Percentiles rank a stretch among this genome's conserved stretches.
These are phyloP conservation scores for Nakazawaea sp. DNA, from an alignment of 805 yeast species.

Conservation along the genomic window DNA sequence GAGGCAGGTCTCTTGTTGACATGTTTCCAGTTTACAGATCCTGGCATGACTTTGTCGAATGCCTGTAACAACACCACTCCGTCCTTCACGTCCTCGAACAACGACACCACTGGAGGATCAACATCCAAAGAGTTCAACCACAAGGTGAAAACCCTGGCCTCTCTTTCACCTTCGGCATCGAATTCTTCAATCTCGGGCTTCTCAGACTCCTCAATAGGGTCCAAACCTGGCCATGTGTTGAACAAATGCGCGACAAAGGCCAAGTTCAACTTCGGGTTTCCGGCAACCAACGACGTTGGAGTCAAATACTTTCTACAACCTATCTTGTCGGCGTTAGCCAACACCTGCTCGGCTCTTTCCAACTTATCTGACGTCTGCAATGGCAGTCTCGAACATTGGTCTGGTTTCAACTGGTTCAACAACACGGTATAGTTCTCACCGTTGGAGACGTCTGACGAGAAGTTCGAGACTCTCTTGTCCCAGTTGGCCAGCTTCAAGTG, in stretches of 20 bases:
- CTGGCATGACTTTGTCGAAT: conserved; percentile 92
- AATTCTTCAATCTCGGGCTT: conserved; percentile 94
- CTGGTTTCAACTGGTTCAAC: conserved; percentile 83
- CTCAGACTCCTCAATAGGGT: conserved; percentile 88
- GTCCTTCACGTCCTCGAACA: conserved; percentile 93
- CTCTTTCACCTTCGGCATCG: conserved; percentile 99
- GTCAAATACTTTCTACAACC: conserved; percentile 93
- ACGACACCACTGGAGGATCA: conserved; percentile 84
- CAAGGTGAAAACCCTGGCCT: conserved; percentile 94
- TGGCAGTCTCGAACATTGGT: conserved; percentile 74
- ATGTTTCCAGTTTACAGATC: conserved; percentile 71
- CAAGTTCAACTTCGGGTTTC: conserved; percentile 92
- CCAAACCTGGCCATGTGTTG: conserved; percentile 95
- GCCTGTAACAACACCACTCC: conserved; percentile 88
- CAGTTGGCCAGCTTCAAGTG: conserved; percentile 92
- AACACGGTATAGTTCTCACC: conserved; percentile 93
- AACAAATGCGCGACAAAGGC: conserved; percentile 97
- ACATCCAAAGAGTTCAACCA: conserved; percentile 97
- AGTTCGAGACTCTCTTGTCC: conserved; percentile 78
- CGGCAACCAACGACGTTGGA: conserved; percentile 87
- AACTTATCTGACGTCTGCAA: conserved; percentile 69
- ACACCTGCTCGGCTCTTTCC: conserved; percentile 80
- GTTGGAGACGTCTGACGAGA: conserved; percentile 82
- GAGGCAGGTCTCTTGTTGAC: conserved; percentile 78
- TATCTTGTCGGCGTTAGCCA: conserved; percentile 81